Evolutionary conservation across 2,329 filamentous ascomycete species (phyloP).

Genomic region (Sarocladium strictum): DNA sequence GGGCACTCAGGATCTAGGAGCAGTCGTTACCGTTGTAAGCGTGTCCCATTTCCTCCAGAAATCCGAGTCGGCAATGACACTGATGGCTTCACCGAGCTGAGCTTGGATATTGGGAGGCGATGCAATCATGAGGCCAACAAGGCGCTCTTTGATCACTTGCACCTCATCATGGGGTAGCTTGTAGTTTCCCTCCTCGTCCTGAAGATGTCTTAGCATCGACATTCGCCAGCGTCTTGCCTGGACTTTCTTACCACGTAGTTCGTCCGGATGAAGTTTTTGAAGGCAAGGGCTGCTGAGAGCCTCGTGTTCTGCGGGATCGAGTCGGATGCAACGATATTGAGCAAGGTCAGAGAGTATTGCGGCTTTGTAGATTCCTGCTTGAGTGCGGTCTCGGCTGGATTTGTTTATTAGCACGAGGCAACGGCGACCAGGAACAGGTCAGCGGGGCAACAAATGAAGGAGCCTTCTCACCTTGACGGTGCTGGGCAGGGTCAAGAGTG

Average conservation of each 20-base stretch:
- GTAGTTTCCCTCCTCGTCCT: conserved; percentile 91
- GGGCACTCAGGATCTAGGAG: conserved; percentile 17
- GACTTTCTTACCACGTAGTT: conserved; percentile 70
- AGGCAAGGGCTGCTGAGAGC: conserved; percentile 83
- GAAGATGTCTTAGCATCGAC: not conserved
- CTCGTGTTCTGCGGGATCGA: conserved; percentile 70
- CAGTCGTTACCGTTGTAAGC: conserved; percentile 66
- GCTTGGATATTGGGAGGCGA: conserved; percentile 83
- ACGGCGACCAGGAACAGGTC: conserved; percentile 13
- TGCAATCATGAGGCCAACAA: conserved; percentile 94
- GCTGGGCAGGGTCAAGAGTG: conserved; percentile 80
- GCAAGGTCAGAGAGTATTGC: conserved; percentile 79
- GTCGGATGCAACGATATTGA: conserved; percentile 81
- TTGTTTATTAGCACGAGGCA: conserved; percentile 14
- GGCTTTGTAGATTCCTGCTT: conserved; percentile 75
- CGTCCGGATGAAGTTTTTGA: conserved; percentile 96
- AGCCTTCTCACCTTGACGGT: conserved; percentile 77
- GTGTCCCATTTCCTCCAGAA: conserved; percentile 97
- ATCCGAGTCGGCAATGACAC: conserved; percentile 94
- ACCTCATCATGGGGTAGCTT: conserved; percentile 82
- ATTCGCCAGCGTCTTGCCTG: not conserved
- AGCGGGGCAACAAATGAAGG: conserved; percentile 16
- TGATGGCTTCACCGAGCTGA: conserved; percentile 93
- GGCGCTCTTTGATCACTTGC: conserved; percentile 82
- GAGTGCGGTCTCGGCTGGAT: conserved; percentile 72